Evolutionary conservation across 2,329 filamentous ascomycete genomes (phyloP), one percentile per base, ranked within the genome.

Genomic region (Exutisphaerella laricina): DNA sequence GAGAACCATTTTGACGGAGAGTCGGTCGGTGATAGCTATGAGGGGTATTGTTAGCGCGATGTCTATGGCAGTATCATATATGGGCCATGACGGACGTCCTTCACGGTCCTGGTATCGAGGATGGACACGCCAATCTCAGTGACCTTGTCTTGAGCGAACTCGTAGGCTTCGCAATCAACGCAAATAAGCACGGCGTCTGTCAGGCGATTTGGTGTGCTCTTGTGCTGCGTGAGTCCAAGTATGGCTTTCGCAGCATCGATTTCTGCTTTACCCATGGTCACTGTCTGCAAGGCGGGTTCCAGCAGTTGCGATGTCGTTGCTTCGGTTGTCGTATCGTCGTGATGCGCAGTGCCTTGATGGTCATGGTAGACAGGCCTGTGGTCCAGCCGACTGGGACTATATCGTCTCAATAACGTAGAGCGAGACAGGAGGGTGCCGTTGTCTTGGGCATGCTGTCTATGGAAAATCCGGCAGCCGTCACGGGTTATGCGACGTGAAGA

Each of bases 41-140:
- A 21, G 17, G 18, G 20, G 33, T 33, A 32, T 46, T 17, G 17
- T n/a, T 21, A 32, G 21, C 16, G n/a, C n/a, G n/a, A n/a, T n/a
- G n/a, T n/a, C 23, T 31, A 20, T 18, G n/a, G 5, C 18, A 12
- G 21, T 4, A 20, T 3, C 10, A 29, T 12, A 18, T 5, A 33
- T 33, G 12, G 21, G 9, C 30, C 18, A 18, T 33, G 13, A 33
- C 46, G 18, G 17, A 50, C 50, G 12, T 36, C 18, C 5, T 32
- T 12, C 17, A 48, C 32, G 39, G 76, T 70, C 10, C 66, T 60
- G 1, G 84, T 88, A 61, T 97, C 88, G 0, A 97, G 70, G 2
- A 82, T 80, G 1, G 86, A 82, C 31, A 97, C 71, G 1, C 92
- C 92, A 26, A 98, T 73, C 63, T 98, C 92, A 0, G 89, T 94